These are phyloP conservation scores for Maudiozyma pseudohumilis DNA, from an alignment of 805 yeast species.

Conservation along the genomic window DNA sequence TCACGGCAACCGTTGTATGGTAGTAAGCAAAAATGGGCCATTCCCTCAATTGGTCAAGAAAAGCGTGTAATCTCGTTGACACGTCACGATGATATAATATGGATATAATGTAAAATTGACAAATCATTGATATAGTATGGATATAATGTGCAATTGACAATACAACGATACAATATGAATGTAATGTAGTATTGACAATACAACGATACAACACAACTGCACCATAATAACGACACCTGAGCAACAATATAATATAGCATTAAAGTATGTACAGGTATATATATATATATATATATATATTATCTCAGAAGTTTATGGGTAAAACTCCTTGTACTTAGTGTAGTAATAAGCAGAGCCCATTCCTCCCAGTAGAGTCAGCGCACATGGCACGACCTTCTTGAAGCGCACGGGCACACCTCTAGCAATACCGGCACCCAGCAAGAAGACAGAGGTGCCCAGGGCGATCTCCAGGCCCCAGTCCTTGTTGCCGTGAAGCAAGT, in stretches of 20 bases:
- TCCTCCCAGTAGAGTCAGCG: constrained; percentile 53
- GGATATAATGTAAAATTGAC: too few relatives aligned
- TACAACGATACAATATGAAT: not conserved
- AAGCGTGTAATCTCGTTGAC: too few relatives aligned
- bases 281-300: not conserved
- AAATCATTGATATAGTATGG: not conserved
- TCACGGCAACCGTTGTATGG: constrained; percentile 63
- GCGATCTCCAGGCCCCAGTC: constrained; percentile 80
- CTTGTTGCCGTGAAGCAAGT: constrained; percentile 58
- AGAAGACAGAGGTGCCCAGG: constrained; percentile 54
- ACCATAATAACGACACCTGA: not conserved
- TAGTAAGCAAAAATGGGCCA: constrained; percentile 62
- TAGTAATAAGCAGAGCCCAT: constrained; percentile 58
- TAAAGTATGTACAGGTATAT: not conserved
- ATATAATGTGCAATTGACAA: not conserved
- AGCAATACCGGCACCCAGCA: constrained; percentile 62
- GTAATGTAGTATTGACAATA: not conserved
- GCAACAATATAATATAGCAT: not conserved
- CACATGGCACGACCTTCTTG: constrained; percentile 67
- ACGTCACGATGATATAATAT: too few relatives aligned
- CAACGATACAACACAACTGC: not conserved
- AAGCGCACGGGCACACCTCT: constrained; percentile 53
- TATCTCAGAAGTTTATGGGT: constrained; percentile 21
- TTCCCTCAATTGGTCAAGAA: constrained; percentile 44
- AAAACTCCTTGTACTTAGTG: constrained; percentile 67